Evolutionary conservation across 2,329 filamentous ascomycete genomes (phyloP).

Genomic region (Byssochlamys sp.): DNA sequence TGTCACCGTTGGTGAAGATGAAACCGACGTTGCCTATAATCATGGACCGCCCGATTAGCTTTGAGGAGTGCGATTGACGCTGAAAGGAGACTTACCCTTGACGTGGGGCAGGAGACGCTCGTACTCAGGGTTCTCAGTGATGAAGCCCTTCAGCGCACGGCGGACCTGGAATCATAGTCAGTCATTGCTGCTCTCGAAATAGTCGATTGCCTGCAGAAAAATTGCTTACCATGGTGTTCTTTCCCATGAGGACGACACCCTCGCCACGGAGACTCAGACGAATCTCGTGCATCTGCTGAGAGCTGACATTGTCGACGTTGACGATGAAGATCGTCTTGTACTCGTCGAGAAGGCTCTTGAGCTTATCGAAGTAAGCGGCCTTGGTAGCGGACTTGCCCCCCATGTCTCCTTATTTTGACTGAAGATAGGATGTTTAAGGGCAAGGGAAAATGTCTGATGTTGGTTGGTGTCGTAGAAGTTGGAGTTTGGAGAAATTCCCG

Average conservation of each 20-base stretch:
- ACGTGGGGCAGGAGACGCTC: constrained; percentile 93
- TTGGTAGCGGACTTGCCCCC: constrained; percentile 94
- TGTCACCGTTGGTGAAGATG: constrained; percentile 97
- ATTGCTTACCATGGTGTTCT: constrained; percentile 91
- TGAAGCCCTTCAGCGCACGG: constrained; percentile 92
- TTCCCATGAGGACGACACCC: constrained; percentile 96
- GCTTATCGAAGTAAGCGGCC: constrained; percentile 98
- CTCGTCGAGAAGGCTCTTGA: constrained; percentile 90
- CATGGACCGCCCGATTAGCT: neutral
- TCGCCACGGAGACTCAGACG: constrained; percentile 79
- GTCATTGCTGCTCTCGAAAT: constrained; percentile 2
- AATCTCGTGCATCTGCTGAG: constrained; percentile 99
- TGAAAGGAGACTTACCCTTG: constrained; percentile 48
- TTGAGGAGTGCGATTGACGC: neutral
- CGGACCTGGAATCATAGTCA: constrained; percentile 54
- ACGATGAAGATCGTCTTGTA: constrained; percentile 98
- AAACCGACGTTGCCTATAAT: constrained; percentile 78
- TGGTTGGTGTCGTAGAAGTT: constrained; percentile 18
- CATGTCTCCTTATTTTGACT: constrained; percentile 81
- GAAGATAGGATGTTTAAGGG: constrained; percentile 99
- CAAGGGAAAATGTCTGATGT: constrained; percentile 46
- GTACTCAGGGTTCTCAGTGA: constrained; percentile 85
- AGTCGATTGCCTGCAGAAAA: constrained; percentile 4
- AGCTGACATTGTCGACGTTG: constrained; percentile 97
- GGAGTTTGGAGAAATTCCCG: constrained; percentile 11